Evolutionary conservation across 192 early-diverging fungal species (phyloP), one percentile per base, ranked within the genome.

Genomic region (Haplosporangium gracile): DNA sequence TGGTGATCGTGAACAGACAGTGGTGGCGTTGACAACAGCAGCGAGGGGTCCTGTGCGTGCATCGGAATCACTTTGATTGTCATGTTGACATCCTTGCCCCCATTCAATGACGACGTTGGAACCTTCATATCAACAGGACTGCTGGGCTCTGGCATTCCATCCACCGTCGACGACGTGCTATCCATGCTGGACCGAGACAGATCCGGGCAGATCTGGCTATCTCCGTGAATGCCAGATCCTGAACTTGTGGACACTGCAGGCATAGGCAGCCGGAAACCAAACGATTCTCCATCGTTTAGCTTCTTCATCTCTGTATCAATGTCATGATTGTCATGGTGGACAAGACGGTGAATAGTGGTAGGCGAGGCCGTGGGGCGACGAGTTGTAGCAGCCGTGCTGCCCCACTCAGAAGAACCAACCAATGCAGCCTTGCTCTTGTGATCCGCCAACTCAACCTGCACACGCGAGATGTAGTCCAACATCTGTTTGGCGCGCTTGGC

Each of bases 401-500:
- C 20, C 20, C 9, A 7, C 55, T 80, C 76, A 16, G 53, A 45
- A 32, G 83, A 70, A 2, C 72, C 72, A n/a, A 36, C 32, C 4
- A 68, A 72, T 36, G 49, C 70, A 24, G 39, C 57, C 51, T 75
- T 86, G 65, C 43, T 77, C 75, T 78, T 86, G 5, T 79, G 79
- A 18, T 88, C 82, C 11, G 88, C 91, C 90, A 90, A 88, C 40
- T 88, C 86, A 18, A 90, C 80, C 69, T 92, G 90, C 32, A 90
- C 63, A 10, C 93, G 82, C 40, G 89, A 90, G 38, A 94, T 90
- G 77, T 92, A 94, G 71, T 95, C 94, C 43, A 92, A 74, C 39
- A 95, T 81, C 57, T 93, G 93, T 80, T 94, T 95, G 8, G 92
- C 92, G 22, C 94, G 89, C 76, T 90, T 92, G 49, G 89, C 92